Conservation (phyloP, 2,329 filamentous ascomycete genomes). For the Scytalidium lignicola region DNA sequence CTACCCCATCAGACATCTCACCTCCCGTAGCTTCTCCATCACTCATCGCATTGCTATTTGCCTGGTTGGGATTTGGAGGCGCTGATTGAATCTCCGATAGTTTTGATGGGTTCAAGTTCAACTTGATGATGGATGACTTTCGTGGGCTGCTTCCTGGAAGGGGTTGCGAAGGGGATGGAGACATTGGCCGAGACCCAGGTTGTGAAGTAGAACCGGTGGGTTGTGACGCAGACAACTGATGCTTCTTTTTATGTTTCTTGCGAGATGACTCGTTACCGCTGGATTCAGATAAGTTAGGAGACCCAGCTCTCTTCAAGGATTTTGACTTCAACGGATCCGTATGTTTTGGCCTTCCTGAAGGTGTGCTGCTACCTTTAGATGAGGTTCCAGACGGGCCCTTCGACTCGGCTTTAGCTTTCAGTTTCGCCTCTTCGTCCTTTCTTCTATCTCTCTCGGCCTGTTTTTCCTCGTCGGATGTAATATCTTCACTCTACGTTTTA, state of each 20-base stretch:
- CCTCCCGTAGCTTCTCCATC: constrained; percentile 69
- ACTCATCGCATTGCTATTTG: constrained; percentile 49
- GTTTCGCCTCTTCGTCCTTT: constrained; percentile 54
- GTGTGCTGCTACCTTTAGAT: constrained; percentile 66
- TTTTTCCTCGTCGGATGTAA: constrained; percentile 45
- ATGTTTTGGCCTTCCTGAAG: constrained; percentile 51
- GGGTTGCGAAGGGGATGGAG: constrained; percentile 20
- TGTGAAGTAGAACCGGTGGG: constrained; percentile 53
- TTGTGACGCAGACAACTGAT: constrained; percentile 40
- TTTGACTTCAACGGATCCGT: constrained; percentile 48
- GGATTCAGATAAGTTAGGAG: constrained; percentile 68
- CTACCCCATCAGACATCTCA: constrained; percentile 56
- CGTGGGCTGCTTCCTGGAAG: constrained; percentile 16
- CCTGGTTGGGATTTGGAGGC: constrained; percentile 33
- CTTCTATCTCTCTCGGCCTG: constrained; percentile 60
- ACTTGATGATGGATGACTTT: constrained; percentile 25
- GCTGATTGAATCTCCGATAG: constrained; percentile 21
- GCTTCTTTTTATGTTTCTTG: constrained; percentile 72
- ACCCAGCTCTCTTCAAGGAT: constrained; percentile 76
- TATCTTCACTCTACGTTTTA: constrained; percentile 42
- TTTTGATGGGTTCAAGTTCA: constrained; percentile 23
- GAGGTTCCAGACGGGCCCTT: constrained; percentile 45
- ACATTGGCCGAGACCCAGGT: constrained; percentile 31
- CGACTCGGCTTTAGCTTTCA: constrained; percentile 42
- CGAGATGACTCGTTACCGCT: constrained; percentile 85